Evolutionary conservation across 106 monocot species (phyloP).

Genomic region (Allium sativum): DNA sequence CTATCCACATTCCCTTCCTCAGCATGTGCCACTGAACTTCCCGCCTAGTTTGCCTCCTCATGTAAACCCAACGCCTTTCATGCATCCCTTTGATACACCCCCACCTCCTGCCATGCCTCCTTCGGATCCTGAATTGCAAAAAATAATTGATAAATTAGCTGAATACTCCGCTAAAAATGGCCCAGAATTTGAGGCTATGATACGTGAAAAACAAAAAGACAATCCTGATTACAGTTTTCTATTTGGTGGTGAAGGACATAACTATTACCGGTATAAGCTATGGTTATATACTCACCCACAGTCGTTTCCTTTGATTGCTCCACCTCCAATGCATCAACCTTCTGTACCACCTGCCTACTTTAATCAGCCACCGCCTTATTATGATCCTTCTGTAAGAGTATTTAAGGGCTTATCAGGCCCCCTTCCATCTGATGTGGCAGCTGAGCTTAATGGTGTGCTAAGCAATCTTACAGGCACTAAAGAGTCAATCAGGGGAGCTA

Average conservation of each 20-base stretch:
- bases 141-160: constrained; percentile 75
- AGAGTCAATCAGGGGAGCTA: constrained; percentile 96
- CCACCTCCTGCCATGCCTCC: constrained; percentile 57
- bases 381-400: constrained; percentile 30
- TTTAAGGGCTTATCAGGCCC: constrained; percentile 76
- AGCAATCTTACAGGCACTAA: constrained; percentile 72
- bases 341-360: constrained; percentile 42
- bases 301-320: constrained; percentile 18
- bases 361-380: constrained; percentile 42
- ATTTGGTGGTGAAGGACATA: constrained; percentile 85
- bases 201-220: constrained; percentile 88
- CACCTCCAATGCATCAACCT: constrained; percentile 37
- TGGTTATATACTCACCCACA: constrained; percentile 36
- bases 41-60: constrained; percentile 42
- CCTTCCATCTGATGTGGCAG: constrained; percentile 83
- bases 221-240: constrained; percentile 88
- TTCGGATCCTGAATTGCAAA: constrained; percentile 78
- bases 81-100: constrained; percentile 42
- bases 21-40: constrained; percentile 28
- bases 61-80: constrained; percentile 29
- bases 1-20: constrained; percentile 28
- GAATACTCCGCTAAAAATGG: constrained; percentile 89
- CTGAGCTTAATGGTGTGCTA: constrained; percentile 58
- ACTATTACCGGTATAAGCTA: constrained; percentile 77
- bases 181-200: constrained; percentile 85